Conservation (phyloP, 768 basidiomycete genomes). For the Kwoniella pini region DNA sequence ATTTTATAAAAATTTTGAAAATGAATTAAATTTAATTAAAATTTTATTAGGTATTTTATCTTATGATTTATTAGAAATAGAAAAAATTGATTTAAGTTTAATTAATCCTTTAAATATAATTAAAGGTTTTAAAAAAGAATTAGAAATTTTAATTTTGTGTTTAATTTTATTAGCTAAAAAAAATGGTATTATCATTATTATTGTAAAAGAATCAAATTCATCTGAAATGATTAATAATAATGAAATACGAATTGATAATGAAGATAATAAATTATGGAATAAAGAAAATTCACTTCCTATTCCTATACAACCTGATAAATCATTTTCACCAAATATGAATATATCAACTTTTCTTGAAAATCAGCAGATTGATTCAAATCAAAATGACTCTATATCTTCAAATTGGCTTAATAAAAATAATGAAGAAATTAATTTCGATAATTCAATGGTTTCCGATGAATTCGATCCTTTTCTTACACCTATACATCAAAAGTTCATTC, state of each 20-base stretch:
- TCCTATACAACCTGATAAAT: constrained; percentile 9
- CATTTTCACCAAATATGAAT: background rate
- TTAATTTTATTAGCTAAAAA: constrained; percentile 30
- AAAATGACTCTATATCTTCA: background rate
- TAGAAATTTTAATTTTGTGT: constrained; percentile 33
- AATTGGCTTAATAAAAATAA: background rate
- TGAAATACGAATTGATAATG: background rate
- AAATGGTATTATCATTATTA: constrained; percentile 17
- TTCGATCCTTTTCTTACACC: constrained; percentile 10
- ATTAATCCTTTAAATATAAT: constrained; percentile 24
- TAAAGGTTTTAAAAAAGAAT: constrained; percentile 10
- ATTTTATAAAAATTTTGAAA: constrained; percentile 8
- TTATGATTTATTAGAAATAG: constrained; percentile 28
- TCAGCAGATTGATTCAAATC: too few relatives aligned
- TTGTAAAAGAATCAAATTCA: too few relatives aligned
- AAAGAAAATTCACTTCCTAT: background rate
- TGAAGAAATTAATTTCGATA: background rate
- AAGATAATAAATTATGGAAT: background rate
- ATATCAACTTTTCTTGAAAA: too few relatives aligned
- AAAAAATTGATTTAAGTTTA: constrained; percentile 29
- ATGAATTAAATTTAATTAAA: constrained; percentile 27
- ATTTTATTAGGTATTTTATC: constrained; percentile 30
- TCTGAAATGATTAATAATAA: background rate
- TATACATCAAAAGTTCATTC: background rate
- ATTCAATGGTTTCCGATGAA: constrained; percentile 7